Evolutionary conservation across 148 eudicot genomes (phyloP).

Genomic region (Diospyros lotus): DNA sequence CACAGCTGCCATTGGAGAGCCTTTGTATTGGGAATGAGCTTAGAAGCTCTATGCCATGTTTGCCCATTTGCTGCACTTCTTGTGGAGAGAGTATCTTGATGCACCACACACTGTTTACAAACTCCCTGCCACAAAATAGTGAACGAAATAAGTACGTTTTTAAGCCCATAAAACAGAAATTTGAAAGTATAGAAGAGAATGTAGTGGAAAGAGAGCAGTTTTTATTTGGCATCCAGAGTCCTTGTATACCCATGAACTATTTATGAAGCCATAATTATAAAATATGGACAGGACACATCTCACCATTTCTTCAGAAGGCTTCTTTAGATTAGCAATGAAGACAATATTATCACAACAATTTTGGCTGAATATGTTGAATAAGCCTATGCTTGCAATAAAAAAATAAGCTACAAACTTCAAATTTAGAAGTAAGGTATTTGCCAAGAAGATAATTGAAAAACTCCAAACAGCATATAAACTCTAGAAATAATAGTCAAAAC

Average conservation of each 20-base stretch:
- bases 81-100: slow-evolving; percentile 78
- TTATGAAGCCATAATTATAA: not conserved
- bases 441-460: not conserved
- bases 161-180: not conserved
- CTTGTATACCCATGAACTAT: no score
- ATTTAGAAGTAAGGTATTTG: not conserved
- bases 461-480: not conserved
- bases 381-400: not conserved
- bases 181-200: not conserved
- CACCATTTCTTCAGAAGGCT: not conserved
- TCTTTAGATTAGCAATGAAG: not conserved
- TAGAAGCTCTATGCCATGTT: slow-evolving; percentile 42
- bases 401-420: not conserved
- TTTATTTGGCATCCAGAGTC: not conserved
- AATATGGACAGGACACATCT: not conserved
- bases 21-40: slow-evolving; percentile 41
- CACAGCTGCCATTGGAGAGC: slow-evolving; percentile 40
- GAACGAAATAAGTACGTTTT: not conserved
- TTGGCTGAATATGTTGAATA: not conserved
- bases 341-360: not conserved
- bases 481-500: not conserved
- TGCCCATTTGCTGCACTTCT: slow-evolving; percentile 82
- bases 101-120: slow-evolving; percentile 71
- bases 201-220: not conserved
- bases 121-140: slow-evolving; percentile 40